Evolutionary conservation across 225 moss, liverwort and hornwort genomes (phyloP).

Genomic region (Lunularia cruciata): DNA sequence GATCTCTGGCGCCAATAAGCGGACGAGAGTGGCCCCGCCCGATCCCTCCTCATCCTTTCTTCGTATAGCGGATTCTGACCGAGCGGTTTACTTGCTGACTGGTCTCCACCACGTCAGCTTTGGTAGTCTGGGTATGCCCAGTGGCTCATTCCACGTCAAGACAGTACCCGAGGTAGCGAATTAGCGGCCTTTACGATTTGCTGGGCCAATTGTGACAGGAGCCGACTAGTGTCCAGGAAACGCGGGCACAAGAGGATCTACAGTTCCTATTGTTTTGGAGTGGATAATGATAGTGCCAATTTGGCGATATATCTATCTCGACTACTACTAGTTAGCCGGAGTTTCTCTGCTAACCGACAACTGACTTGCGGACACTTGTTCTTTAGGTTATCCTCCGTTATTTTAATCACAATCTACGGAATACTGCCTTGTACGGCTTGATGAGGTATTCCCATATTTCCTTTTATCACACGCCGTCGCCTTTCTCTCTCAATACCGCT

Average conservation of each 20-base stretch:
- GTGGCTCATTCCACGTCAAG: neutral
- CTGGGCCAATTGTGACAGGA: neutral
- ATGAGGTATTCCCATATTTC: too few species aligned
- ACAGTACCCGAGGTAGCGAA: neutral
- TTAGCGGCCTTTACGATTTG: neutral
- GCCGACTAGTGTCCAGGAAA: neutral
- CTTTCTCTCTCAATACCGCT: too few species aligned
- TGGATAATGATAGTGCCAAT: neutral
- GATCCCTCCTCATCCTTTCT: constrained; percentile 32
- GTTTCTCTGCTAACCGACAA: too few species aligned
- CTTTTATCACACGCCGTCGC: too few species aligned
- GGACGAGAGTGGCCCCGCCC: constrained; percentile 18
- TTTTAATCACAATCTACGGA: too few species aligned
- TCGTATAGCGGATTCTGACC: neutral
- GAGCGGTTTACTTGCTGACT: constrained; percentile 2
- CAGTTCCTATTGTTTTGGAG: neutral
- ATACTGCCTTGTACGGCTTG: too few species aligned
- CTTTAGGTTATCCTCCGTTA: too few species aligned
- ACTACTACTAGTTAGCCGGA: too few species aligned
- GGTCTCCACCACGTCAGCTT: constrained; percentile 1
- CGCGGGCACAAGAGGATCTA: neutral
- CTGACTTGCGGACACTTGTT: too few species aligned
- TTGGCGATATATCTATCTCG: neutral
- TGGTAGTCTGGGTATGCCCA: neutral
- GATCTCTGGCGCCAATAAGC: constrained; percentile 36